A percentile compares a stretch with the other conserved stretches of the same genome.
Evolutionary conservation across 805 yeast species (phyloP).

Genomic region (Alloascoidea hylecoeti): DNA sequence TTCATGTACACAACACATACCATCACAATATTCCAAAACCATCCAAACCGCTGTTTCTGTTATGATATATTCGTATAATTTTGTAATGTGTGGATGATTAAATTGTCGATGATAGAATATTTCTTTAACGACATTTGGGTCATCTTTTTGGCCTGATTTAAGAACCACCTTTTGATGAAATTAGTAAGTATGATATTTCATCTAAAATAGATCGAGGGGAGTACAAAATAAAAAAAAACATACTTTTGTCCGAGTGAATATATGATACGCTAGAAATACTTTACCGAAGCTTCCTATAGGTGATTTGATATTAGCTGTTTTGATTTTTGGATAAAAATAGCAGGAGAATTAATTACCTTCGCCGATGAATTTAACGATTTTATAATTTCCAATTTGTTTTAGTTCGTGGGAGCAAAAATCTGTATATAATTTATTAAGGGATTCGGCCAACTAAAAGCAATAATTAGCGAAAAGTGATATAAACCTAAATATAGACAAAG

Average conservation of each 20-base stretch:
- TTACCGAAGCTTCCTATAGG: conserved; percentile 55
- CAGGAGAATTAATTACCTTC: conserved; percentile 35
- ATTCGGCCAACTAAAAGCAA: conserved; percentile 33
- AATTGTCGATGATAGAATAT: conserved; percentile 80
- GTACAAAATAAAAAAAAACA: neutral
- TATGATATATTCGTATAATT: conserved; percentile 72
- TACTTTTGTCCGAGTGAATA: conserved; percentile 52
- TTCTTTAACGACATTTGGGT: conserved; percentile 82
- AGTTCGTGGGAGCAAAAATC: conserved; percentile 32
- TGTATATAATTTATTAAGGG: conserved; percentile 44
- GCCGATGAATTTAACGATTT: conserved; percentile 62
- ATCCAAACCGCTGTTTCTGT: conserved; percentile 76
- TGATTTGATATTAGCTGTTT: neutral
- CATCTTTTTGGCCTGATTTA: conserved; percentile 64
- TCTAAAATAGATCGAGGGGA: neutral
- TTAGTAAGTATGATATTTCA: neutral
- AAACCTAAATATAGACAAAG: neutral
- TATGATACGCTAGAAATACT: conserved; percentile 75
- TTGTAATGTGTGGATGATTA: conserved; percentile 70
- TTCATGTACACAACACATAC: conserved; percentile 13
- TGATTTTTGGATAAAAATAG: neutral
- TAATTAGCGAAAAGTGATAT: conserved; percentile 1
- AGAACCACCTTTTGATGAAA: conserved; percentile 41
- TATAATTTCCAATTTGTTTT: conserved; percentile 69
- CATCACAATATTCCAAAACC: conserved; percentile 82